Evolutionary conservation across 495 filamentous ascomycete species (phyloP).

Genomic region (Penicillium roqueforti): DNA sequence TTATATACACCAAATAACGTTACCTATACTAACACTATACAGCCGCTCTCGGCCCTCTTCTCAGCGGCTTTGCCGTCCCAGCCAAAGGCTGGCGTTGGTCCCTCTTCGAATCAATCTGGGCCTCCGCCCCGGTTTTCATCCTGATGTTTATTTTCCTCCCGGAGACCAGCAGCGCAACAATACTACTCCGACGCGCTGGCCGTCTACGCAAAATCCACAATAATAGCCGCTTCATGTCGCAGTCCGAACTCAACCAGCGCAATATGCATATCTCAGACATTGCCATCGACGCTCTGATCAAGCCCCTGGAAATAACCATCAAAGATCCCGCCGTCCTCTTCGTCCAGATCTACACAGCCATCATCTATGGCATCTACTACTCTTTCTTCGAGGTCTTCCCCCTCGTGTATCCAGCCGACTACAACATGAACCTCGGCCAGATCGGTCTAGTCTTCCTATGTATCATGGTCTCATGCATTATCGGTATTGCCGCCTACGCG

Average conservation of each 20-base stretch:
- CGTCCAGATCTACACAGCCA: constrained; percentile 56
- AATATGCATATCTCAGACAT: constrained; percentile 44
- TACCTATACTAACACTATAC: constrained; percentile 36
- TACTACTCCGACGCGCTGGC: constrained; percentile 53
- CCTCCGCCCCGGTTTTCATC: constrained; percentile 46
- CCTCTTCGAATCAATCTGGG: constrained; percentile 48
- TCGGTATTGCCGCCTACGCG: constrained; percentile 51
- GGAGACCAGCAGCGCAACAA: constrained; percentile 54
- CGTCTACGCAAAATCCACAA: constrained; percentile 48
- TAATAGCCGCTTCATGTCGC: constrained; percentile 39
- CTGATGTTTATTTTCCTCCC: constrained; percentile 53
- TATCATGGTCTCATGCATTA: constrained; percentile 52
- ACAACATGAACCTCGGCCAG: constrained; percentile 58
- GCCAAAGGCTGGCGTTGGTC: constrained; percentile 51
- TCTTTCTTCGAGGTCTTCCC: constrained; percentile 72
- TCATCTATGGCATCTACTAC: constrained; percentile 67
- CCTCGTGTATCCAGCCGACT: constrained; percentile 61
- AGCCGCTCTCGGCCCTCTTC: constrained; percentile 57
- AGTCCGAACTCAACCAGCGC: constrained; percentile 49
- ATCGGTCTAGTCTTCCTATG: constrained; percentile 63
- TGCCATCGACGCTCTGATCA: constrained; percentile 56
- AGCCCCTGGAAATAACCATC: constrained; percentile 59
- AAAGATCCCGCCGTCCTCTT: constrained; percentile 61
- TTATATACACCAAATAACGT: too few relatives aligned
- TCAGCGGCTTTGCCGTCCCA: constrained; percentile 60